Conservation (phyloP, 1,284 basidiomycete species). For the Naganishia albida region DNA sequence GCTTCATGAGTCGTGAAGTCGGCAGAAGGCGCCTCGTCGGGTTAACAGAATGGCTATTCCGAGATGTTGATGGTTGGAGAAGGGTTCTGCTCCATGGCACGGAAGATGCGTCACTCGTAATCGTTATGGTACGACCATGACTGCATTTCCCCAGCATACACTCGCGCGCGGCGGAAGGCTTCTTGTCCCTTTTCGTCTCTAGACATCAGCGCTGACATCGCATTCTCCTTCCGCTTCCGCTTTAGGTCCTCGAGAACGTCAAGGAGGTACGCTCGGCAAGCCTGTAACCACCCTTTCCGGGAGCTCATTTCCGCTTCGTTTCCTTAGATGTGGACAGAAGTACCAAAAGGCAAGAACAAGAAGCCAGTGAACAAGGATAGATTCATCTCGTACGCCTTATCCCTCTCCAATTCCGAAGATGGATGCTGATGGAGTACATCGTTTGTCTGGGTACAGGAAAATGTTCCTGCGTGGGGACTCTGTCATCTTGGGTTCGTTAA, state of each 20-base stretch:
- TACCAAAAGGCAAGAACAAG: conserved; percentile 97
- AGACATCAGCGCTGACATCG: conserved; percentile 1
- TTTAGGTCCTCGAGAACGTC: conserved; percentile 88
- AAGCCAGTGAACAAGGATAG: conserved; percentile 98
- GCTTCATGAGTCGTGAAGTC: background rate
- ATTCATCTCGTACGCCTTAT: conserved; percentile 97
- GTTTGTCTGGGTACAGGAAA: conserved; percentile 45
- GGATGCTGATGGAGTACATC: conserved; percentile 17
- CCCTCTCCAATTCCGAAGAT: background rate
- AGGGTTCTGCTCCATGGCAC: too few relatives aligned
- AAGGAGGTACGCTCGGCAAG: conserved; percentile 68
- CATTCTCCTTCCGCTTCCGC: conserved; percentile 8
- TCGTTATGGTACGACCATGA: too few relatives aligned
- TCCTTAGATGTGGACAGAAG: conserved; percentile 94
- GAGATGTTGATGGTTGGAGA: too few relatives aligned
- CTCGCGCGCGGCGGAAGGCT: too few relatives aligned
- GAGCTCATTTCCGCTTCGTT: background rate
- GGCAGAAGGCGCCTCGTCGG: background rate
- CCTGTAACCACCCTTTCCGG: background rate
- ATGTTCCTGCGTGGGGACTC: conserved; percentile 76
- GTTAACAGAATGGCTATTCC: too few relatives aligned
- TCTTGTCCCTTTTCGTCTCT: too few relatives aligned
- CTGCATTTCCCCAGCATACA: too few relatives aligned
- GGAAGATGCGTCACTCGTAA: too few relatives aligned
- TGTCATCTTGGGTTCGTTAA: conserved; percentile 75